Conservation (phyloP, 306 rosid genomes). For the Canavalia gladiata region DNA sequence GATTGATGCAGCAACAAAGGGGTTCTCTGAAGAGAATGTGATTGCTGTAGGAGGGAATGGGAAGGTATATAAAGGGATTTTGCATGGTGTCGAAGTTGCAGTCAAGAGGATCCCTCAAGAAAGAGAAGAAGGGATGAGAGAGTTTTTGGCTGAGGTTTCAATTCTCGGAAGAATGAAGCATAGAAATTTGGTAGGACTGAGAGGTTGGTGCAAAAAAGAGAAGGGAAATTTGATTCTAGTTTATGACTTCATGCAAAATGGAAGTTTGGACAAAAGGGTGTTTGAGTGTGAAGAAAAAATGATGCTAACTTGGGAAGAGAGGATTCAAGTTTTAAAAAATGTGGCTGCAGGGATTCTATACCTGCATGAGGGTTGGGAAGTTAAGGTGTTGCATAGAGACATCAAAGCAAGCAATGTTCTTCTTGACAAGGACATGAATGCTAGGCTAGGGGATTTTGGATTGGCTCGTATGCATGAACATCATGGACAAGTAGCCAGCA, state of each 20-base stretch:
- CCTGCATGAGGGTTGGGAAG: conserved; percentile 83
- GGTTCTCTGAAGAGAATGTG: conserved; percentile 67
- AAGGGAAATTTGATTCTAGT: conserved; percentile 63
- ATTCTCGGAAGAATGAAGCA: conserved; percentile 78
- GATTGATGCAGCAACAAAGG: conserved; percentile 61
- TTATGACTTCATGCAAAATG: conserved; percentile 76
- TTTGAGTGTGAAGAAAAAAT: conserved; percentile 60
- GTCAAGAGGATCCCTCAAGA: conserved; percentile 65
- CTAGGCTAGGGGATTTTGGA: conserved; percentile 71
- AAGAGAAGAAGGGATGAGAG: conserved; percentile 64
- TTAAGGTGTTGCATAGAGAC: conserved; percentile 74
- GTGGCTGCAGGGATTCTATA: conserved; percentile 68
- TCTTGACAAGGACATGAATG: conserved; percentile 74
- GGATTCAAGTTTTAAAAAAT: conserved; percentile 62
- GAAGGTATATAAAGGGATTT: conserved; percentile 69
- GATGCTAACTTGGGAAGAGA: conserved; percentile 64
- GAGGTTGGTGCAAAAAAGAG: conserved; percentile 84
- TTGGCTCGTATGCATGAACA: conserved; percentile 67
- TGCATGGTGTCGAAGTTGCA: conserved; percentile 67
- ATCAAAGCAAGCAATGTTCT: conserved; percentile 75
- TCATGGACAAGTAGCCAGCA: conserved; percentile 54
- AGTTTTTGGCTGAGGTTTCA: conserved; percentile 76
- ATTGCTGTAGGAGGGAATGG: conserved; percentile 62
- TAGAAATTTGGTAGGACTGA: conserved; percentile 65
- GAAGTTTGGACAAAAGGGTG: conserved; percentile 70